Percentiles rank a stretch among this genome's conserved stretches.
phyloP scores from a whole-genome alignment of 2,329 filamentous ascomycete species.

The Escovopsis sp. region DNA sequence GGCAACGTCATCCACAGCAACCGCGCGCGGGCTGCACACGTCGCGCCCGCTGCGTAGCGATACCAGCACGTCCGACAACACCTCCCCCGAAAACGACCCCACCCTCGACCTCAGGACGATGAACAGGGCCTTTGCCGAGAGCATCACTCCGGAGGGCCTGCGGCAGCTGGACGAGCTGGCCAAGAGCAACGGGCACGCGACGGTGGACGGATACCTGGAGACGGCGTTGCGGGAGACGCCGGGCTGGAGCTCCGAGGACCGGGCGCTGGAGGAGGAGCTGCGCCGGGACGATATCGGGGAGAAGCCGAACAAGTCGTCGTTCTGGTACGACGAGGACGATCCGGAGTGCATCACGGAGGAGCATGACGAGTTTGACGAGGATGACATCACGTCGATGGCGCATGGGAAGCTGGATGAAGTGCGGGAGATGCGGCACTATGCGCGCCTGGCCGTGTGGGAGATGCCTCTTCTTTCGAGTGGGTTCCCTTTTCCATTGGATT shows the following conservation, averaged over 20 bases:
- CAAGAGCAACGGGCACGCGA: slow-evolving; percentile 18
- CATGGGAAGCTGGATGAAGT: slow-evolving; percentile 81
- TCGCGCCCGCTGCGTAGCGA: slow-evolving; percentile 1
- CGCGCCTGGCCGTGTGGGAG: slow-evolving; percentile 81
- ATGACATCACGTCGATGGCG: slow-evolving; percentile 70
- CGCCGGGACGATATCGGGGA: slow-evolving; percentile 16
- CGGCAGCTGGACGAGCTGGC: slow-evolving; percentile 20
- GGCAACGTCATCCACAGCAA: too few species aligned
- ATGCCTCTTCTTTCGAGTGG: slow-evolving; percentile 80
- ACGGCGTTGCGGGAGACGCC: slow-evolving; percentile 13
- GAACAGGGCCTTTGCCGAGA: slow-evolving; percentile 15
- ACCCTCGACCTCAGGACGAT: slow-evolving; percentile 16
- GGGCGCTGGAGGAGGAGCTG: slow-evolving; percentile 17
- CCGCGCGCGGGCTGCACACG: not conserved
- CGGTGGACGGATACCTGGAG: slow-evolving; percentile 18
- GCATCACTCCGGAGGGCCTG: slow-evolving; percentile 16
- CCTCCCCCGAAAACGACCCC: slow-evolving; percentile 9
- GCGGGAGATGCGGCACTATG: slow-evolving; percentile 77
- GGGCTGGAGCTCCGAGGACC: slow-evolving; percentile 17
- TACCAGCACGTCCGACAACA: slow-evolving; percentile 9
- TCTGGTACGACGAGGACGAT: slow-evolving; percentile 37
- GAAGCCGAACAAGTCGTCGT: slow-evolving; percentile 22
- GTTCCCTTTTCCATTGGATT: slow-evolving; percentile 23
- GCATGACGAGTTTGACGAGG: slow-evolving; percentile 52
- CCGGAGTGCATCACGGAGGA: slow-evolving; percentile 34